Evolutionary conservation across 176 grass and related monocot species (phyloP).

Genomic region (Ananas comosus): DNA sequence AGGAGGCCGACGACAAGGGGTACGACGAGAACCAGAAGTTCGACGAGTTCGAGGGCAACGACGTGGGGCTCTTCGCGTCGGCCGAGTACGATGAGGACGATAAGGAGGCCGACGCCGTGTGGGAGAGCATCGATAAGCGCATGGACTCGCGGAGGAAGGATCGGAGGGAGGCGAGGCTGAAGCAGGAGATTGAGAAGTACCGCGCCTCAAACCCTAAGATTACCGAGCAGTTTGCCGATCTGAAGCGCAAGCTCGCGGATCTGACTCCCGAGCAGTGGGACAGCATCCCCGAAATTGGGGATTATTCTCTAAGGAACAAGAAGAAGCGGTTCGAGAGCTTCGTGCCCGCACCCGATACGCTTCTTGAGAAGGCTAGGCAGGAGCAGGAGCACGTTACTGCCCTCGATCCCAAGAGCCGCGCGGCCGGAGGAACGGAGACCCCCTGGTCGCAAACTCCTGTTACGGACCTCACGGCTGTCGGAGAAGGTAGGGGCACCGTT

Average conservation of each 20-base stretch:
- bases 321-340: conserved; percentile 95
- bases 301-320: conserved; percentile 84
- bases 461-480: conserved; percentile 77
- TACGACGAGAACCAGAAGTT: conserved; percentile 96
- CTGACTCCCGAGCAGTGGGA: conserved; percentile 68
- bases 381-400: conserved; percentile 92
- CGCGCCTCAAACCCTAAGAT: conserved; percentile 94
- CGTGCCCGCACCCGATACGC: conserved; percentile 66
- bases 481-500: conserved; percentile 85
- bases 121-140: conserved; percentile 78
- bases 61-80: conserved; percentile 80
- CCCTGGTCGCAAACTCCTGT: conserved; percentile 78
- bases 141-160: conserved; percentile 91
- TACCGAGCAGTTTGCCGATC: conserved; percentile 82
- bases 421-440: conserved; percentile 62
- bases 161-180: conserved; percentile 73
- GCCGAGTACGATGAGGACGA: conserved; percentile 91
- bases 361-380: conserved; percentile 92
- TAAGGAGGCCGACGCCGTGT: conserved; percentile 83
- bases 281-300: conserved; percentile 88
- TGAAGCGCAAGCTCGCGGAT: conserved; percentile 66
- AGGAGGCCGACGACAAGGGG: conserved; percentile 81
- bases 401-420: conserved; percentile 73
- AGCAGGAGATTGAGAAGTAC: conserved; percentile 96
- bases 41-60: conserved; percentile 94